Conservation (phyloP, 2,329 filamentous ascomycete genomes). For the Nemania abortiva region DNA sequence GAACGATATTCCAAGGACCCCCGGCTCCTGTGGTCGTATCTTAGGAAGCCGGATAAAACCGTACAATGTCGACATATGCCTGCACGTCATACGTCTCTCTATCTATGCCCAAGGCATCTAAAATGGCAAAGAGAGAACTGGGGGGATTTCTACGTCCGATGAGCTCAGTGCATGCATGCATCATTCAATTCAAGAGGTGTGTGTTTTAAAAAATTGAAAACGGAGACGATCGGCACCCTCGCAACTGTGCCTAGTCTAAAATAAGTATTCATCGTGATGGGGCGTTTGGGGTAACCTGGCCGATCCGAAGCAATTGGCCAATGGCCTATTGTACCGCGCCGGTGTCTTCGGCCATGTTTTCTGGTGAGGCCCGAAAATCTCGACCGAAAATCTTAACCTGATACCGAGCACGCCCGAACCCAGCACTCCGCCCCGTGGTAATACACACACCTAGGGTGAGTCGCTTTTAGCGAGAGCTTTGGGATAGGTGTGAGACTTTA, state of each 20-base stretch:
- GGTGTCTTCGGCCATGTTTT: conserved; percentile 46
- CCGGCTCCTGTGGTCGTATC: conserved; percentile 8
- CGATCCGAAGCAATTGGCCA: conserved; percentile 52
- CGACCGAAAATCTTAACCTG: conserved; percentile 37
- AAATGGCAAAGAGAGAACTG: conserved; percentile 13
- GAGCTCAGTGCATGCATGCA: conserved; percentile 20
- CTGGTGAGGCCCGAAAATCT: conserved; percentile 35
- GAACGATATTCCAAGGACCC: conserved; percentile 12
- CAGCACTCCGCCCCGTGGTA: conserved; percentile 20
- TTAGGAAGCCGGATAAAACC: conserved; percentile 29
- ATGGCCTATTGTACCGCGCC: conserved; percentile 49
- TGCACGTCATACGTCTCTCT: conserved; percentile 10
- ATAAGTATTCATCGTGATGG: conserved; percentile 35
- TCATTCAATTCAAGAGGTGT: conserved; percentile 8
- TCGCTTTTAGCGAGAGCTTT: not conserved
- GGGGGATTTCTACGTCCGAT: conserved; percentile 26
- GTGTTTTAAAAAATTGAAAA: conserved; percentile 24
- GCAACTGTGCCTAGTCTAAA: conserved; percentile 29
- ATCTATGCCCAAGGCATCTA: conserved; percentile 4
- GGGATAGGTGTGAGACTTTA: conserved; percentile 1
- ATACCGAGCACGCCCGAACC: conserved; percentile 33
- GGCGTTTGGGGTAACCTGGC: conserved; percentile 47
- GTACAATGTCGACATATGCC: conserved; percentile 16
- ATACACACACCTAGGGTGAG: not conserved
- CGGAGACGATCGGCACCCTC: conserved; percentile 29